phyloP scores from a whole-genome alignment of 2,329 filamentous ascomycete genomes.

The Albifimbria verrucaria region DNA sequence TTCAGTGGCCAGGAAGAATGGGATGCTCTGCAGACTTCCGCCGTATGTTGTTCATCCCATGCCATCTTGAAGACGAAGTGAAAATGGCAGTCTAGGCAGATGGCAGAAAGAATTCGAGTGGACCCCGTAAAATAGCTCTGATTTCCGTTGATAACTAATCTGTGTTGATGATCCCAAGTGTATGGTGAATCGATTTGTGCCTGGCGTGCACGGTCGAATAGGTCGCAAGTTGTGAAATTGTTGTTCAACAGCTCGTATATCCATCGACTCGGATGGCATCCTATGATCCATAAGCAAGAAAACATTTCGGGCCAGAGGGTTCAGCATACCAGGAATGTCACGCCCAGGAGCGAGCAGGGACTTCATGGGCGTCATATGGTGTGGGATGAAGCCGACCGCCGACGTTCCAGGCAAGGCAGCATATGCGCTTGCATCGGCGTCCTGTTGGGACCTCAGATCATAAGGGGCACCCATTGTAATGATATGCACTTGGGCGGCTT shows the following conservation, averaged over 20 bases:
- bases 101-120: conserved; percentile 28
- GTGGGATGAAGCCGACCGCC: conserved; percentile 21
- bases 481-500: no score
- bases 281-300: conserved; percentile 17
- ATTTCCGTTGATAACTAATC: conserved; percentile 36
- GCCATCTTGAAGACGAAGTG: conserved; percentile 37
- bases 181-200: conserved; percentile 26
- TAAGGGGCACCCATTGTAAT: conserved; percentile 25
- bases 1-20: conserved; percentile 28
- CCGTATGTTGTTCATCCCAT: conserved; percentile 26
- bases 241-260: conserved; percentile 37
- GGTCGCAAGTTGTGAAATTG: conserved; percentile 30
- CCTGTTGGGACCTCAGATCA: conserved; percentile 22
- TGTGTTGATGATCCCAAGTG: conserved; percentile 32
- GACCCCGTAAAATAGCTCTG: conserved; percentile 28
- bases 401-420: conserved; percentile 29
- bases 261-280: conserved; percentile 38
- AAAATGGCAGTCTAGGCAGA: conserved; percentile 38
- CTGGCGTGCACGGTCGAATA: conserved; percentile 30
- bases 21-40: conserved; percentile 24
- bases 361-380: conserved; percentile 30
- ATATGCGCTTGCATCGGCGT: conserved; percentile 24
- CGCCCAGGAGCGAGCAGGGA: conserved; percentile 19
- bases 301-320: no score
- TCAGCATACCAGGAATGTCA: conserved; percentile 26